phyloP scores from a whole-genome alignment of 2,329 filamentous ascomycete genomes.

The Stagonosporopsis cucurbitacearum region DNA sequence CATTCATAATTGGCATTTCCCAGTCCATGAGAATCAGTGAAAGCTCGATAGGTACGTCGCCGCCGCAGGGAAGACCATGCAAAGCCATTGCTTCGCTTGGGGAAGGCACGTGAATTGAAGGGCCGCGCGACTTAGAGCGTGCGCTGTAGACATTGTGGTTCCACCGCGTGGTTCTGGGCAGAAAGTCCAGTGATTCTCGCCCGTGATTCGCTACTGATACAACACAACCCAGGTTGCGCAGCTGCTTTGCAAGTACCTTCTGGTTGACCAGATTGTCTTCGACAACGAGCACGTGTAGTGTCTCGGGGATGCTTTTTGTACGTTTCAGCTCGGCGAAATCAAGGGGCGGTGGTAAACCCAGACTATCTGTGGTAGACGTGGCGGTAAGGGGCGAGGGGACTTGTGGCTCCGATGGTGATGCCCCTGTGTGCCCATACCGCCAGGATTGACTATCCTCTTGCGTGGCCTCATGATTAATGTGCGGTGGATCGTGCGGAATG shows the following conservation, averaged over 20 bases:
- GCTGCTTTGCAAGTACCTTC: conserved; percentile 50
- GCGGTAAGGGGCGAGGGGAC: background rate
- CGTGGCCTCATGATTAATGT: background rate
- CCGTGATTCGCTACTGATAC: conserved; percentile 51
- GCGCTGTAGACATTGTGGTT: conserved; percentile 13
- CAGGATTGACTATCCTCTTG: conserved; percentile 1
- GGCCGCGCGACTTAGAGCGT: background rate
- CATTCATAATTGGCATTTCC: conserved; percentile 47
- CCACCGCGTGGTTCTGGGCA: conserved; percentile 38
- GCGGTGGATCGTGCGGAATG: conserved; percentile 5
- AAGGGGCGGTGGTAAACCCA: conserved; percentile 14
- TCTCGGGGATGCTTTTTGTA: conserved; percentile 14
- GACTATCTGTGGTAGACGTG: conserved; percentile 4
- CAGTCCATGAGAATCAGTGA: conserved; percentile 43
- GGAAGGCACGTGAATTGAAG: conserved; percentile 58
- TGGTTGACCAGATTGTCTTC: conserved; percentile 53
- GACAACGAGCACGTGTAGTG: conserved; percentile 40
- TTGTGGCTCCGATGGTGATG: background rate
- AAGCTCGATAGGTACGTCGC: conserved; percentile 15
- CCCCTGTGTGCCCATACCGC: conserved; percentile 1
- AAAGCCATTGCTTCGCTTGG: background rate
- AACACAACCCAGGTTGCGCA: conserved; percentile 45
- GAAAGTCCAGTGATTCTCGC: conserved; percentile 44
- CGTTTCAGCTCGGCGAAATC: conserved; percentile 16
- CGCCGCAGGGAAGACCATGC: background rate